These are phyloP conservation scores for Dipteronia dyeriana DNA, from an alignment of 345 rosid species.

Conservation along the genomic window DNA sequence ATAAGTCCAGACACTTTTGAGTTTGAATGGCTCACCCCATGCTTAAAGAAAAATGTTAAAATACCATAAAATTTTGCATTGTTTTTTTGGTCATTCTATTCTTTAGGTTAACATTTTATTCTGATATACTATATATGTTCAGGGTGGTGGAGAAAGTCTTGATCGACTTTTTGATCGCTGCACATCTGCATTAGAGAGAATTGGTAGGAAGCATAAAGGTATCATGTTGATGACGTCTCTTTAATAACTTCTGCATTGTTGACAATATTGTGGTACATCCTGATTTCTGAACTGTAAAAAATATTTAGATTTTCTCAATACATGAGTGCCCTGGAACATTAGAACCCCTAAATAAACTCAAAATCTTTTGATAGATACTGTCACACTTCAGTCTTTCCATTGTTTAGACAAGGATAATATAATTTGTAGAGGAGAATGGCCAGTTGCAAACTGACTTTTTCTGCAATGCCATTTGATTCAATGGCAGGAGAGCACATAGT, in stretches of 20 bases:
- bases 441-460: neutral
- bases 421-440: neutral
- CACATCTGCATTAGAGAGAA: slow-evolving; percentile 63
- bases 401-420: neutral
- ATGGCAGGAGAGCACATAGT: slow-evolving; percentile 63
- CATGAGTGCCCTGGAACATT: neutral
- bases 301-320: neutral
- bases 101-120: neutral
- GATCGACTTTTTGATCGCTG: slow-evolving; percentile 70
- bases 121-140: slow-evolving; percentile 11
- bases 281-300: neutral
- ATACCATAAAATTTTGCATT: neutral
- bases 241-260: neutral
- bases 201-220: slow-evolving; percentile 72
- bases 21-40: neutral
- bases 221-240: neutral
- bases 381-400: neutral
- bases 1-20: neutral
- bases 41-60: neutral
- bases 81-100: neutral
- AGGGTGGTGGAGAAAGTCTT: slow-evolving; percentile 93
- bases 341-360: neutral
- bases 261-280: neutral
- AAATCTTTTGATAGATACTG: neutral
- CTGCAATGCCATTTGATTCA: neutral